Evolutionary conservation across 768 basidiomycete genomes (phyloP).

Genomic region (Hebeloma cylindrosporum): DNA sequence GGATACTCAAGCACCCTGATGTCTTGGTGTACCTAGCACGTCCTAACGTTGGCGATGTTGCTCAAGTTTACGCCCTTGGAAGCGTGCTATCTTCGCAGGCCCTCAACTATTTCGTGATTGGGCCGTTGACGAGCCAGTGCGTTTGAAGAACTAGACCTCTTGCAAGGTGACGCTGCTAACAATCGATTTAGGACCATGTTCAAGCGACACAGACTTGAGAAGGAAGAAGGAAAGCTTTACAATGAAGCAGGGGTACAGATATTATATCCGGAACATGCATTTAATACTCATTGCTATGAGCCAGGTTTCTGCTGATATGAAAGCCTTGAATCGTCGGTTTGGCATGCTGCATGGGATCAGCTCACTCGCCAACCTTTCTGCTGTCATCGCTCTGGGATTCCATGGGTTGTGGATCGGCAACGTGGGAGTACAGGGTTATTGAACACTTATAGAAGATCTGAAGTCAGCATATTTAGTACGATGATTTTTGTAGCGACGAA

Average conservation of each 20-base stretch:
- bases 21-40: slow-evolving; percentile 47
- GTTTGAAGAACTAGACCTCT: slow-evolving; percentile 21
- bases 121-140: slow-evolving; percentile 70
- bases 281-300: not conserved
- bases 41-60: slow-evolving; percentile 58
- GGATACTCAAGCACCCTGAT: slow-evolving; percentile 57
- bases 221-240: slow-evolving; percentile 67
- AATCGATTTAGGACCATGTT: slow-evolving; percentile 62
- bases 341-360: slow-evolving; percentile 67
- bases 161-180: not conserved
- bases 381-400: slow-evolving; percentile 59
- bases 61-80: slow-evolving; percentile 59
- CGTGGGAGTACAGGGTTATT: slow-evolving; percentile 45
- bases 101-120: slow-evolving; percentile 67
- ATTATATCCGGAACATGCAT: slow-evolving; percentile 14
- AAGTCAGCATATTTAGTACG: not conserved
- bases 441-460: slow-evolving; percentile 9
- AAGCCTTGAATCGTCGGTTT: slow-evolving; percentile 65
- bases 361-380: slow-evolving; percentile 61
- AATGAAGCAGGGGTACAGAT: slow-evolving; percentile 60
- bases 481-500: not conserved
- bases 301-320: slow-evolving; percentile 70
- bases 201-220: slow-evolving; percentile 69
- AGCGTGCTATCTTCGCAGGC: slow-evolving; percentile 48
- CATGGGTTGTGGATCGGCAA: slow-evolving; percentile 74